phyloP scores from a whole-genome alignment of 352 stramenopile species.

The Globisporangium middletonii region DNA sequence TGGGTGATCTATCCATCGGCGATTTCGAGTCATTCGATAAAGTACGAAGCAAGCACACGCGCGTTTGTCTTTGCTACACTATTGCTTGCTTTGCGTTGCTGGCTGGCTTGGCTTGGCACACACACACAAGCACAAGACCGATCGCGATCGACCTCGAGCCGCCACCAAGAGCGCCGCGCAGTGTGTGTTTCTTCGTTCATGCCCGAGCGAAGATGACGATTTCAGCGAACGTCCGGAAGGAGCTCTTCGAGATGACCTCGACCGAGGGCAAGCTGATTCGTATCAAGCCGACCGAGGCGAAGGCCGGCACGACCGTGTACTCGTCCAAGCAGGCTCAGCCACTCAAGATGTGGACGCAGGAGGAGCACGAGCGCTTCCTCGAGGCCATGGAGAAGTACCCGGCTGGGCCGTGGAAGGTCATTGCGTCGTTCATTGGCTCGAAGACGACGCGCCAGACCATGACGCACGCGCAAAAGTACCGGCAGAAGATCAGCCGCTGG shows the following conservation, averaged over 20 bases:
- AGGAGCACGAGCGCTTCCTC: conserved; percentile 84
- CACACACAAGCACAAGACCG: conserved; percentile 8
- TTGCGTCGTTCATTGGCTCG: conserved; percentile 73
- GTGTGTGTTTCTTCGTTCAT: conserved; percentile 14
- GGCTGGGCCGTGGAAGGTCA: conserved; percentile 75
- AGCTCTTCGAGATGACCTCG: conserved; percentile 80
- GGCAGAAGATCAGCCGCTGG: conserved; percentile 82
- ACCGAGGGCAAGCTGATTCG: conserved; percentile 77
- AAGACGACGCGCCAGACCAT: conserved; percentile 93
- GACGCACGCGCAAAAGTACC: conserved; percentile 83
- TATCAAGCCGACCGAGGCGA: conserved; percentile 80
- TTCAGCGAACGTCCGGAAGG: conserved; percentile 79
- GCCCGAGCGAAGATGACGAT: conserved; percentile 63
- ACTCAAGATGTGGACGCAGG: conserved; percentile 82
- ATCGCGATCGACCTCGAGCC: background rate
- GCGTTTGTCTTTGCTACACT: too few species aligned
- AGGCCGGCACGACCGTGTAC: conserved; percentile 80
- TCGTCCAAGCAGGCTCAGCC: conserved; percentile 79
- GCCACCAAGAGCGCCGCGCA: background rate
- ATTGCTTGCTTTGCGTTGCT: too few species aligned
- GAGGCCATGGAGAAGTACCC: conserved; percentile 85
- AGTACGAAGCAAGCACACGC: too few species aligned
- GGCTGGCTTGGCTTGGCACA: background rate
- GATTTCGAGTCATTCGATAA: too few species aligned
- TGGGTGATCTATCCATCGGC: too few species aligned